These are phyloP conservation scores for Lactarius vividus DNA, from an alignment of 768 basidiomycete genomes.

Conservation along the genomic window DNA sequence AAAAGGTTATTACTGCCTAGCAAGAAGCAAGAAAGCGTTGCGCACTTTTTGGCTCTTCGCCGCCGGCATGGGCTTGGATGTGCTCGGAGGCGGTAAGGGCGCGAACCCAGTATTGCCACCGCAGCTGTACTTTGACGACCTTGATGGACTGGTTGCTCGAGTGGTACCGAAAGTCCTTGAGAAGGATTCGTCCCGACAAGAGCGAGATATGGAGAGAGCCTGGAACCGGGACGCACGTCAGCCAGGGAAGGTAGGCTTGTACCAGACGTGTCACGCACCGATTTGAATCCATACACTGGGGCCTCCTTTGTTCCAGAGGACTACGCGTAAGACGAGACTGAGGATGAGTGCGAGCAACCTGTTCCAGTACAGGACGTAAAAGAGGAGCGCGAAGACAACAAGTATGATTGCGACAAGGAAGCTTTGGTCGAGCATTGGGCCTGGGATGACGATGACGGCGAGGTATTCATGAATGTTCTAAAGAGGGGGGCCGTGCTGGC, in stretches of 20 bases:
- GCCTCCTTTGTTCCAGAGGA: slow-evolving; percentile 74
- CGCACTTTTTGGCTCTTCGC: slow-evolving; percentile 51
- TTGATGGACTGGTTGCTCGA: slow-evolving; percentile 89
- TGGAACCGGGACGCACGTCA: slow-evolving; percentile 33
- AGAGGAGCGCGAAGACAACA: slow-evolving; percentile 51
- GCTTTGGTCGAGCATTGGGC: slow-evolving; percentile 52
- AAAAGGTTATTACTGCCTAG: slow-evolving; percentile 29
- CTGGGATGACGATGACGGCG: neutral
- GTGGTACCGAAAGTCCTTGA: slow-evolving; percentile 87
- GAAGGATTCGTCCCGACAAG: slow-evolving; percentile 79
- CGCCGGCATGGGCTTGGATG: slow-evolving; percentile 45
- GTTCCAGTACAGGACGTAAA: slow-evolving; percentile 92
- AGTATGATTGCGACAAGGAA: slow-evolving; percentile 65
- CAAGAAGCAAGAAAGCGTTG: slow-evolving; percentile 13
- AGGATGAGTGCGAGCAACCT: slow-evolving; percentile 71
- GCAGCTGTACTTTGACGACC: slow-evolving; percentile 78
- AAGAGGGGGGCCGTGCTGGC: neutral
- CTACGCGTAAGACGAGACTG: slow-evolving; percentile 60
- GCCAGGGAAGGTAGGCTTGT: neutral
- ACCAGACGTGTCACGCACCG: slow-evolving; percentile 43
- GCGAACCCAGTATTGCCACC: slow-evolving; percentile 95
- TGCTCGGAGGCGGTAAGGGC: slow-evolving; percentile 74
- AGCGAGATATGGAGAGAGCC: slow-evolving; percentile 92
- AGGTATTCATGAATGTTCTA: neutral
- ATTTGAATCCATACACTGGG: slow-evolving; percentile 85